These are phyloP conservation scores for Sarocladium kiliense DNA, from an alignment of 2,329 filamentous ascomycete genomes.

Conservation along the genomic window DNA sequence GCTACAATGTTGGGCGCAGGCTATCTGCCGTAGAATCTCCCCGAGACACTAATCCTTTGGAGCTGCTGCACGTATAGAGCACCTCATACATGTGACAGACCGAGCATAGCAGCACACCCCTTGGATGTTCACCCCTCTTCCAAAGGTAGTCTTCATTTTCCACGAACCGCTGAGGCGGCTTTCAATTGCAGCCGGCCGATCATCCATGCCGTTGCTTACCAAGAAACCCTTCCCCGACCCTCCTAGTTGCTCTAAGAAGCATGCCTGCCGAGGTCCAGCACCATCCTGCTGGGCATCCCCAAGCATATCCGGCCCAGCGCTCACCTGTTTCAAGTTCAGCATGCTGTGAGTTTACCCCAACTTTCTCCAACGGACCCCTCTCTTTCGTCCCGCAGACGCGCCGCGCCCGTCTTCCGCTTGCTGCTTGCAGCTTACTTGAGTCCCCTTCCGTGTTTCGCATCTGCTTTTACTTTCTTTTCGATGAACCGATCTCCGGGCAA, in stretches of 20 bases:
- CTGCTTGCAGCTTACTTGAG: not conserved
- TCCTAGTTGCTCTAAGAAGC: not conserved
- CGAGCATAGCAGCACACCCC: slow-evolving; percentile 2
- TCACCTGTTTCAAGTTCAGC: slow-evolving; percentile 8
- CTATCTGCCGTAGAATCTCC: slow-evolving; percentile 7
- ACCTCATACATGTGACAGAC: not conserved
- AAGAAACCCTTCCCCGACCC: not conserved
- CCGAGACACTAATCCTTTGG: not conserved
- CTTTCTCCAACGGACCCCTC: slow-evolving; percentile 3
- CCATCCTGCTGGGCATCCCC: not conserved
- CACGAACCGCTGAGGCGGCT: not conserved
- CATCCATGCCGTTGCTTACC: not conserved
- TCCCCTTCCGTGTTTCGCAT: slow-evolving; percentile 1
- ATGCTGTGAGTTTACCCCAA: not conserved
- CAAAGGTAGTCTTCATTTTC: not conserved
- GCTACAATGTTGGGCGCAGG: not conserved
- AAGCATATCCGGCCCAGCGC: not conserved
- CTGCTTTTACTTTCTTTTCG: not conserved
- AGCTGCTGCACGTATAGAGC: not conserved
- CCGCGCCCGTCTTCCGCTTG: slow-evolving; percentile 2
- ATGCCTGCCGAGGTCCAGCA: slow-evolving; percentile 6
- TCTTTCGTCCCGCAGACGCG: slow-evolving; percentile 1
- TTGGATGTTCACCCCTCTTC: not conserved
- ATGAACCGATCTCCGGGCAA: slow-evolving; percentile 7
- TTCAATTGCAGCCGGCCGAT: not conserved